Evolutionary conservation across 306 rosid genomes (phyloP), one percentile per base, ranked within the genome.

Genomic region (Trifolium subterraneum): DNA sequence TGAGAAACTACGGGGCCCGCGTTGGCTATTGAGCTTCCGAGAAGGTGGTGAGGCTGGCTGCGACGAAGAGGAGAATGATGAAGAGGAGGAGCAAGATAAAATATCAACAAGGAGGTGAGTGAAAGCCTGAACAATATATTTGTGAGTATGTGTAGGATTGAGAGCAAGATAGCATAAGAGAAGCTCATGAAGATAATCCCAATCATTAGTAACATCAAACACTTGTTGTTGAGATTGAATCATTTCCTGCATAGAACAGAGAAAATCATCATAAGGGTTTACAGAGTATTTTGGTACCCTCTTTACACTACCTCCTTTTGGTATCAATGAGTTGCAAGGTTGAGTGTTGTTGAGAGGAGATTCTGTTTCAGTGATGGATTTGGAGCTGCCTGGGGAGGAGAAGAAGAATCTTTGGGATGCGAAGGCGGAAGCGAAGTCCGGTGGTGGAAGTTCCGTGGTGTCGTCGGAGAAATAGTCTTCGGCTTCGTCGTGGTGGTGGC

Each of bases 301-400:
- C 19, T 63, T 67, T 10, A 89, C 84, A 6, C 13, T 29, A 31
- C 90, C 90, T 8, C 73, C 87, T 35, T 56, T 60, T 25, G 81
- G 39, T 42, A 72, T 33, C 22, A 72, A 10, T 1, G 51, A 14
- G n/a, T 38, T 18, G 48, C 44, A 51, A 18, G 82, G 73, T 18
- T 44, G 75, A 16, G 82, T 52, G 82, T 72, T 82, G 12, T 60
- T n/a, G 19, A 41, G 11, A 0, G 88, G 74, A 68, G 93, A 83
- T 36, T 94, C 90, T 8, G 80, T 29, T 41, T 94, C 89, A 7
- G 81, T 38, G 56, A 95, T 90, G 87, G 99, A 92, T 77, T 95
- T 95, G 60, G 99, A 92, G 67, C 12, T 66, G 51, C 99, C 98
- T 0, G 98, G 98, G 39, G 96, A 87, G 74, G 98, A 94, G 90